Percentiles rank a stretch among this genome's conserved stretches.
phyloP scores from a whole-genome alignment of 2,329 filamentous ascomycete genomes.

The Alternaria ethzedia region DNA sequence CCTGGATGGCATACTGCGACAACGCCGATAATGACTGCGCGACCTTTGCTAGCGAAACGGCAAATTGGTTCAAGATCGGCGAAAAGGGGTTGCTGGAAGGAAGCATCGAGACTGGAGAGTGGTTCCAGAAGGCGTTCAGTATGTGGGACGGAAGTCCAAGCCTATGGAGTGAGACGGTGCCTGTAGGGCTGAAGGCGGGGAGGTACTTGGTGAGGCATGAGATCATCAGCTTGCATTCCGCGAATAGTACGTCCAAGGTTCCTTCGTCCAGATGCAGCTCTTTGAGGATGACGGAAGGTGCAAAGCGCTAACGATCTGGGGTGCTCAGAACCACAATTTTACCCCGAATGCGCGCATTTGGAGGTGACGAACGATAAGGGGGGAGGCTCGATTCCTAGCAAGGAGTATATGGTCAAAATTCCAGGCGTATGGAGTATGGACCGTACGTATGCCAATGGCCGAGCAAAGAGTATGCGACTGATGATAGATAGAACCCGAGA shows the following conservation, averaged over 20 bases:
- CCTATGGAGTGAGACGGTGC: slow-evolving; percentile 35
- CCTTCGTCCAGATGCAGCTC: neutral
- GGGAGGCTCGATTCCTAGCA: slow-evolving; percentile 6
- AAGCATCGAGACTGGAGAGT: slow-evolving; percentile 28
- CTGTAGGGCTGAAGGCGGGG: slow-evolving; percentile 24
- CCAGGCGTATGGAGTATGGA: slow-evolving; percentile 41
- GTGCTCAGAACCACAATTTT: slow-evolving; percentile 30
- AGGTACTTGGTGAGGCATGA: slow-evolving; percentile 39
- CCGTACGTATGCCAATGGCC: slow-evolving; percentile 24
- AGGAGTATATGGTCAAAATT: slow-evolving; percentile 36
- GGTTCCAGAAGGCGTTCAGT: slow-evolving; percentile 36
- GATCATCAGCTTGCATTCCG: slow-evolving; percentile 38
- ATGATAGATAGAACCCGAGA: slow-evolving; percentile 34
- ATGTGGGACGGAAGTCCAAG: slow-evolving; percentile 34
- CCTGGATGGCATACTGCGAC: slow-evolving; percentile 36
- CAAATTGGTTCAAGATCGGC: slow-evolving; percentile 40
- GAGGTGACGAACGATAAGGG: slow-evolving; percentile 28
- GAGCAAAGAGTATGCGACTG: neutral
- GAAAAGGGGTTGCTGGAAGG: slow-evolving; percentile 29
- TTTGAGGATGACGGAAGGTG: accelerated
- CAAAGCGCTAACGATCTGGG: neutral
- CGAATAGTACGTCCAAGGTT: slow-evolving; percentile 15
- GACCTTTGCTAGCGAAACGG: slow-evolving; percentile 18
- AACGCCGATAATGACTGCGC: slow-evolving; percentile 23
- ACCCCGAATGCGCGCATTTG: slow-evolving; percentile 40